Conservation (phyloP, 495 filamentous ascomycete genomes). For the Gamarada debralockiae region DNA sequence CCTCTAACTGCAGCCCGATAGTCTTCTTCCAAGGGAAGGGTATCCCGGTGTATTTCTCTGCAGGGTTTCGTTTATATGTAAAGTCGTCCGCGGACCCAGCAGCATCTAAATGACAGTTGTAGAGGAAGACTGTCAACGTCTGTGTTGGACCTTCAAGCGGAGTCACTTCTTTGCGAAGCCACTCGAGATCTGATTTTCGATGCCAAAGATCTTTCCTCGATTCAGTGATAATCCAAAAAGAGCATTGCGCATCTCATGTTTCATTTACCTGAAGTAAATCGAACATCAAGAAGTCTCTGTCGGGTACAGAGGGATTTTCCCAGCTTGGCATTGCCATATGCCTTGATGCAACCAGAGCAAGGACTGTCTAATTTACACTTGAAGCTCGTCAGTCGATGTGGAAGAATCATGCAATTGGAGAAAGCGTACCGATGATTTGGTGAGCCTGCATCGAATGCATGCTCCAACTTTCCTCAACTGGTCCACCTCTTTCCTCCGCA, state of each 20-base stretch:
- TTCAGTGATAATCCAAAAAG: too few species aligned
- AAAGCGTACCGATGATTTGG: slow-evolving; percentile 4
- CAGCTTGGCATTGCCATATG: neutral
- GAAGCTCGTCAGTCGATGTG: neutral
- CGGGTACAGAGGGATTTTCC: slow-evolving; percentile 1
- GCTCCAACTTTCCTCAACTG: slow-evolving; percentile 7
- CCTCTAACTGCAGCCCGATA: too few species aligned
- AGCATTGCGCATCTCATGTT: neutral
- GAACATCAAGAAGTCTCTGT: neutral
- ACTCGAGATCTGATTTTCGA: neutral
- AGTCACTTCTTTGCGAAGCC: neutral
- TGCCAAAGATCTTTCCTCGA: slow-evolving; percentile 11
- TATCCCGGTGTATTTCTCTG: too few species aligned
- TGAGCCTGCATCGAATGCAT: slow-evolving; percentile 7
- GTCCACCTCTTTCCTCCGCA: neutral
- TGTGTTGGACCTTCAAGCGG: neutral
- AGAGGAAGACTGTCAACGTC: neutral
- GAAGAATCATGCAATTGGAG: neutral
- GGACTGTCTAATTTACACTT: slow-evolving; percentile 6
- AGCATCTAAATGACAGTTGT: neutral
- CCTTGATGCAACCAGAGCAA: neutral
- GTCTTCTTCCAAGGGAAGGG: too few species aligned
- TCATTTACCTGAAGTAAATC: neutral
- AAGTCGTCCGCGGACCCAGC: neutral
- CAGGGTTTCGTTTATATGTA: too few species aligned